Evolutionary conservation across 371 early-diverging fungal species (phyloP).

Genomic region (Batkoa obscura): DNA sequence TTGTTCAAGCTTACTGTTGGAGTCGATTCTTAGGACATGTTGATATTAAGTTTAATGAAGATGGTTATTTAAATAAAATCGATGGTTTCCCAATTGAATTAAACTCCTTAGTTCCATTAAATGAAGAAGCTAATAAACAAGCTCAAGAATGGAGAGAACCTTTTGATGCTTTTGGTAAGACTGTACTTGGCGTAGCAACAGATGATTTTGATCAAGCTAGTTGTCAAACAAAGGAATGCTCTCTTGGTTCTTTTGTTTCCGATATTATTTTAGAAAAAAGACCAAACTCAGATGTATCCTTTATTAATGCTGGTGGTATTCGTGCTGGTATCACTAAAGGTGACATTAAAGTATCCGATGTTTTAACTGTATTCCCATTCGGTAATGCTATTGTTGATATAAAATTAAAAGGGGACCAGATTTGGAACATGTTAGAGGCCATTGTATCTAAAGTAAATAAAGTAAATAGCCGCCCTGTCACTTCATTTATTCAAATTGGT

Average conservation of each 20-base stretch:
- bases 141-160: conserved; percentile 23
- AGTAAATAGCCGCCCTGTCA: conserved; percentile 12
- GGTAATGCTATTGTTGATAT: conserved; percentile 23
- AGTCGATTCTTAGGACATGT: conserved; percentile 51
- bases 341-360: conserved; percentile 22
- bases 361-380: conserved; percentile 33
- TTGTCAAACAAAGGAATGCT: conserved; percentile 25
- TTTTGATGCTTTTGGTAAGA: conserved; percentile 21
- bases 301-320: conserved; percentile 37
- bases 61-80: conserved; percentile 20
- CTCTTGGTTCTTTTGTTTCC: conserved; percentile 27
- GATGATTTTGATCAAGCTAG: conserved; percentile 14
- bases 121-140: conserved; percentile 12
- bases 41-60: conserved; percentile 31
- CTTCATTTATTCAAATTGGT: conserved; percentile 18
- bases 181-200: conserved; percentile 19
- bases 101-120: conserved; percentile 19
- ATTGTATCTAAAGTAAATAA: conserved; percentile 9
- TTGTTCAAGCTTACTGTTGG: conserved; percentile 31
- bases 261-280: conserved; percentile 25
- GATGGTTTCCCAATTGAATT: conserved; percentile 34
- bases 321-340: conserved; percentile 25
- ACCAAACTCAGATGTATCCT: conserved; percentile 15
- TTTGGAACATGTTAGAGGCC: conserved; percentile 20
- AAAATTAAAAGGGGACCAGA: conserved; percentile 20